Conservation (phyloP, 257 asterid genomes). For the Scutellaria minor region DNA sequence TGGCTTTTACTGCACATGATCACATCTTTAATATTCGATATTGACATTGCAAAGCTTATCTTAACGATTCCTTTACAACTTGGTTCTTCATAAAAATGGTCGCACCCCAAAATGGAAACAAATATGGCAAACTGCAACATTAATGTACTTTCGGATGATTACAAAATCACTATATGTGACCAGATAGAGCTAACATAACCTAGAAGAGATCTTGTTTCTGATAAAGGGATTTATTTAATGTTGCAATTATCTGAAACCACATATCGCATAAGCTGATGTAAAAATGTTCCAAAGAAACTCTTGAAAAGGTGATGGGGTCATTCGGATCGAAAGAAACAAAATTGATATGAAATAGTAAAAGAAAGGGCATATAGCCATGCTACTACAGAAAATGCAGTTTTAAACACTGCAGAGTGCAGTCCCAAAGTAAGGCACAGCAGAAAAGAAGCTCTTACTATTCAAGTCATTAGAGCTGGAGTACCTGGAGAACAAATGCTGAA, state of each 20-base stretch:
- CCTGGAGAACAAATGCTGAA: slow-evolving; percentile 99
- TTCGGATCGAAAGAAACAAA: slow-evolving; percentile 8
- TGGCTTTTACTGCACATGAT: slow-evolving; percentile 12
- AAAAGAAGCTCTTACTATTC: slow-evolving; percentile 16
- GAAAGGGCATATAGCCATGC: neutral
- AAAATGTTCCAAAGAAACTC: neutral
- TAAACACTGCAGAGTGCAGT: neutral
- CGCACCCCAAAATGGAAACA: neutral
- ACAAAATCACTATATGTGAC: neutral
- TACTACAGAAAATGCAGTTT: neutral
- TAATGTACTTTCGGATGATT: neutral
- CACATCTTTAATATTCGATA: slow-evolving; percentile 17
- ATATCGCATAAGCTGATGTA: neutral
- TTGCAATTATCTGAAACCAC: slow-evolving; percentile 10
- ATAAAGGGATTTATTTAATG: neutral
- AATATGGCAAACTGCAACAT: neutral
- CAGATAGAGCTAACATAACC: neutral
- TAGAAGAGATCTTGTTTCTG: neutral
- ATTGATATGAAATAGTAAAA: neutral
- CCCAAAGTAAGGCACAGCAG: neutral
- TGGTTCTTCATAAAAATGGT: neutral
- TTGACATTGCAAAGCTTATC: slow-evolving; percentile 7
- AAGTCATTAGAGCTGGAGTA: slow-evolving; percentile 42
- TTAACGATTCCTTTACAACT: slow-evolving; percentile 2
- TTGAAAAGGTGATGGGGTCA: slow-evolving; percentile 3